A percentile compares a stretch with the other conserved stretches of the same genome.
Evolutionary conservation across 345 rosid species (phyloP).

Genomic region (Citrus australasica): DNA sequence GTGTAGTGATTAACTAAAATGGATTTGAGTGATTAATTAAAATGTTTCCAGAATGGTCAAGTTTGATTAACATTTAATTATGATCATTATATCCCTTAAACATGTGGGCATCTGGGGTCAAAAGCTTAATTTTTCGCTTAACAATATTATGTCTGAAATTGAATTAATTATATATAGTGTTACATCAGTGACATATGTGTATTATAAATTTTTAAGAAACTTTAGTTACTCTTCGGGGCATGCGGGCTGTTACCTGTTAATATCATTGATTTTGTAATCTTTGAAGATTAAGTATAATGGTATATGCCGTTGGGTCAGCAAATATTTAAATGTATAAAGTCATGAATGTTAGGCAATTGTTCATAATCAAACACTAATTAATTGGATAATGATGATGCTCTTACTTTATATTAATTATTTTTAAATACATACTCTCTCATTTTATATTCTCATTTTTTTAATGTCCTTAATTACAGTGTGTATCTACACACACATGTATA

Average conservation of each 20-base stretch:
- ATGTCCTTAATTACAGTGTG: too few relatives aligned
- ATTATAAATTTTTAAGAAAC: neutral
- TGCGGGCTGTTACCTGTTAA: neutral
- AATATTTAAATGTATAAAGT: neutral
- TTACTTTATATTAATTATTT: too few relatives aligned
- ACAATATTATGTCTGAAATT: too few relatives aligned
- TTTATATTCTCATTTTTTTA: too few relatives aligned
- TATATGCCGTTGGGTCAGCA: neutral
- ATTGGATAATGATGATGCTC: neutral
- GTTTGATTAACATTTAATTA: neutral
- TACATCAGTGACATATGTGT: too few relatives aligned
- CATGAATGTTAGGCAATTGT: neutral
- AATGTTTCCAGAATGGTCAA: neutral
- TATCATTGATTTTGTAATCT: neutral
- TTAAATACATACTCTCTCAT: too few relatives aligned
- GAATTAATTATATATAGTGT: too few relatives aligned
- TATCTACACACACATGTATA: too few relatives aligned
- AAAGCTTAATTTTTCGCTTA: too few relatives aligned
- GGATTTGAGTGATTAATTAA: neutral
- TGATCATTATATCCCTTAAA: neutral
- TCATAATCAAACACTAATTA: neutral
- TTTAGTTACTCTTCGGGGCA: neutral
- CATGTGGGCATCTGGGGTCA: constrained; percentile 2
- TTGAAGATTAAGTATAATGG: neutral
- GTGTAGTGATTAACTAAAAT: too few relatives aligned